Percentiles rank a stretch among this genome's conserved stretches.
Evolutionary conservation across 331 rosid species (phyloP).

Genomic region (Spiraea crenata): DNA sequence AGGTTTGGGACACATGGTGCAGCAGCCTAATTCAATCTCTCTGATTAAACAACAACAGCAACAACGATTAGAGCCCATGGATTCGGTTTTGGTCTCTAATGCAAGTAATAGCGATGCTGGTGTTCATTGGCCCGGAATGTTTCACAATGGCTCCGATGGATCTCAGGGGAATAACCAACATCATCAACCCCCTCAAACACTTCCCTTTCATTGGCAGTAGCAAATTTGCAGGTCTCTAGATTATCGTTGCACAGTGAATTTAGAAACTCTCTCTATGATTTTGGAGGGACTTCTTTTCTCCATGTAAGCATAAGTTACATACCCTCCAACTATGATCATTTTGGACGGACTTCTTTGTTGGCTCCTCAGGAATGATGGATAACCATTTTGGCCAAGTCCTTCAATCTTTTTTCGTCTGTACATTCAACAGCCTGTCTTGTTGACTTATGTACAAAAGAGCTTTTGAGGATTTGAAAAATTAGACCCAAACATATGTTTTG

Average conservation of each 20-base stretch:
- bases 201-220: conserved; percentile 69
- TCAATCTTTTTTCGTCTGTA: neutral
- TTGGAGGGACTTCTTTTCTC: neutral
- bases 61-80: conserved; percentile 47
- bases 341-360: neutral
- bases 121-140: conserved; percentile 45
- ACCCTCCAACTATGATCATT: neutral
- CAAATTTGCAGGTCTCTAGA: neutral
- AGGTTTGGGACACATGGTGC: conserved; percentile 56
- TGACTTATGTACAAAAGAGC: too few relatives aligned
- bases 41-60: conserved; percentile 22
- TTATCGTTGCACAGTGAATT: neutral
- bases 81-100: conserved; percentile 51
- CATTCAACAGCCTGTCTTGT: too few relatives aligned
- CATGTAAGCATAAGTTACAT: neutral
- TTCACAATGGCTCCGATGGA: conserved; percentile 42
- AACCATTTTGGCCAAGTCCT: neutral
- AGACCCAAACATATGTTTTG: too few relatives aligned
- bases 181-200: conserved; percentile 37
- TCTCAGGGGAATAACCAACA: conserved; percentile 37
- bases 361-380: neutral
- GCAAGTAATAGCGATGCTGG: conserved; percentile 31
- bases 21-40: conserved; percentile 31
- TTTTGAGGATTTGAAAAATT: too few relatives aligned
- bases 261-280: conserved; percentile 7